Evolutionary conservation across 352 stramenopile genomes (phyloP).

Genomic region (Pythium scleroteichum): DNA sequence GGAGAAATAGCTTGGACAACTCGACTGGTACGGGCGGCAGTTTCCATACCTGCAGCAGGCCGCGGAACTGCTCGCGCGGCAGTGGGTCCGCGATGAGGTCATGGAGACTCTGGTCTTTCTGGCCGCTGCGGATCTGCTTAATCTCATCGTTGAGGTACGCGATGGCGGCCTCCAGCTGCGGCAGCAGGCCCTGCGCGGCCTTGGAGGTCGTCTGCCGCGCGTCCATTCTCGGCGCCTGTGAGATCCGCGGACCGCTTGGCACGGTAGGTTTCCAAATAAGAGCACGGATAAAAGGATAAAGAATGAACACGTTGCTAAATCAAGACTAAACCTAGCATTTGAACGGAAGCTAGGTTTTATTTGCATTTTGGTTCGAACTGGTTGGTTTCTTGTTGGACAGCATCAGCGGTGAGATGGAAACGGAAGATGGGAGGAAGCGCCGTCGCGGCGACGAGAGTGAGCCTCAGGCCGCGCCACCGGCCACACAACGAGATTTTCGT

Average conservation of each 20-base stretch:
- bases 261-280: conserved; percentile 12
- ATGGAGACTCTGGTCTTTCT: conserved; percentile 38
- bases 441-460: neutral
- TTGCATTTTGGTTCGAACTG: too few species aligned
- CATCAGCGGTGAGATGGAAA: neutral
- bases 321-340: conserved; percentile 9
- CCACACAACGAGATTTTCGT: neutral
- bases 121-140: conserved; percentile 37
- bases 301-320: neutral
- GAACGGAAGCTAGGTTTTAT: too few species aligned
- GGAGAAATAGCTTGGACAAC: conserved; percentile 42
- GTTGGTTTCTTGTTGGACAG: too few species aligned
- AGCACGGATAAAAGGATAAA: neutral
- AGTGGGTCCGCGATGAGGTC: conserved; percentile 45
- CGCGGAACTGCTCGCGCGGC: conserved; percentile 44
- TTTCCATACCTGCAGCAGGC: conserved; percentile 51
- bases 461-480: too few species aligned
- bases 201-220: conserved; percentile 26
- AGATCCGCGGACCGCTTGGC: neutral
- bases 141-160: conserved; percentile 58
- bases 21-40: conserved; percentile 35
- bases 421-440: conserved; percentile 5
- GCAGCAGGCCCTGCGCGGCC: conserved; percentile 35
- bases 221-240: conserved; percentile 6
- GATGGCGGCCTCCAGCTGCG: conserved; percentile 60